Base-by-base conservation (phyloP, 768 basidiomycete species). In the Leccinum disarticulatum region DNA sequence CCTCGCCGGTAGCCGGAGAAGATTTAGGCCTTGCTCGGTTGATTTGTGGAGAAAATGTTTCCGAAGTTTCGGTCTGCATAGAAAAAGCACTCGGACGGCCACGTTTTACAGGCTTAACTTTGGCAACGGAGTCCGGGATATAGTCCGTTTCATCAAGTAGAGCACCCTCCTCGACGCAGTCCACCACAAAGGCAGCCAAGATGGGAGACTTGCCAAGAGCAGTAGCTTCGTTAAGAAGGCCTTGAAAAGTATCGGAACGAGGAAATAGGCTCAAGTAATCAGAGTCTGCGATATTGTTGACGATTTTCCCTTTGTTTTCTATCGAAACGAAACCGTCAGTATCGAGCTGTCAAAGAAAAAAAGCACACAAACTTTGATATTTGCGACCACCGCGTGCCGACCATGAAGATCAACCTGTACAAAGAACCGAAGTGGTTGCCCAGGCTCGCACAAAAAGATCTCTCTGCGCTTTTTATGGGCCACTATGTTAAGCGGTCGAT, bases 301-400 rank as follows among this genome's bases (percentile, higher is more conserved):
- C 79, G 53, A 90, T 84, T 60, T 69, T 79, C 9, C 90, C 90
- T 10, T 85, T 87, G 60, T 87, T 78, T 79, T 86, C 90, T 92
- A 68, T 14, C 9, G 43, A 57, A 49, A 49, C 48, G 43, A 19
- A 49, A 30, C 0, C 9, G 30, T 65, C 15, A 9, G 27, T 17
- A 50, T 54, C 30, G 47, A 50, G 11, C 22, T 27, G 41, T 36
- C 19, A 10, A 11, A 7, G 27, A 49, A 55, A 48, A 46, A 19
- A 10, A 25, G 51, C 17, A 17, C 31, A 68, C 77, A 59, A 56
- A 87, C 89, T 82, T 87, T 89, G 69, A 91, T 86, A 8, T 76
- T 73, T 49, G 74, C 74, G 25, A 87, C 79, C 28, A 86, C 67
- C 1, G 75, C 70, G 15, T 76, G 73, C 25, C 88, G 79, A 53